Conservation (phyloP, 345 rosid genomes). For the Bruguiera sexangula region DNA sequence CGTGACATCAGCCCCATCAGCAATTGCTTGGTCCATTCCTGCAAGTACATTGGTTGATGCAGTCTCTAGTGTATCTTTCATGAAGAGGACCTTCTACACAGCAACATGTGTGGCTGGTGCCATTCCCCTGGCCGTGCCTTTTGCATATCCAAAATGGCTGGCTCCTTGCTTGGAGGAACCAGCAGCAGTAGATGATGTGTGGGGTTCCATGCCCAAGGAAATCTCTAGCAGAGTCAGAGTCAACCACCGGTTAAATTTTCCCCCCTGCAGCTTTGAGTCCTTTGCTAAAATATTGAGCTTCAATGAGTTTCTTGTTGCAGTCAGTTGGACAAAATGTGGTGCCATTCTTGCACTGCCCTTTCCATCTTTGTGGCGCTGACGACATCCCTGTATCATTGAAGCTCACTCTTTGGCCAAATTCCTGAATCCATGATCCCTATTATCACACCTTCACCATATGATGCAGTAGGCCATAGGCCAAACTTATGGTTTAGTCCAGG, state of each 20-base stretch:
- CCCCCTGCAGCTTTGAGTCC: slow-evolving; percentile 28
- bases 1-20: slow-evolving; percentile 55
- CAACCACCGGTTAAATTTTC: slow-evolving; percentile 10
- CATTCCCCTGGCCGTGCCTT: slow-evolving; percentile 21
- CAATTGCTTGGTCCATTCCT: slow-evolving; percentile 63
- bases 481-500: slow-evolving; percentile 26
- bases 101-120: slow-evolving; percentile 24
- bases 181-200: slow-evolving; percentile 23
- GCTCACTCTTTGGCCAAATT: slow-evolving; percentile 20
- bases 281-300: slow-evolving; percentile 18
- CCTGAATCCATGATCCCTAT: slow-evolving; percentile 20
- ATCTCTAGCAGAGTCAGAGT: slow-evolving; percentile 23
- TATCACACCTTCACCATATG: slow-evolving; percentile 15
- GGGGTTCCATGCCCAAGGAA: slow-evolving; percentile 18
- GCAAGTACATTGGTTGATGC: slow-evolving; percentile 55
- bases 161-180: slow-evolving; percentile 10
- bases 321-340: slow-evolving; percentile 6
- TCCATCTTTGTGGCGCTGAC: slow-evolving; percentile 18
- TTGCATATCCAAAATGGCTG: slow-evolving; percentile 23
- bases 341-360: slow-evolving; percentile 18
- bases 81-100: slow-evolving; percentile 19
- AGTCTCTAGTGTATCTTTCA: slow-evolving; percentile 13
- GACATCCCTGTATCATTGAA: slow-evolving; percentile 14
- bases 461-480: slow-evolving; percentile 6
- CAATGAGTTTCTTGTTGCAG: slow-evolving; percentile 18